Percentiles rank a stretch among this genome's conserved stretches.
Conservation (phyloP, 2,329 filamentous ascomycete species). For the Colletotrichum echinochloae region DNA sequence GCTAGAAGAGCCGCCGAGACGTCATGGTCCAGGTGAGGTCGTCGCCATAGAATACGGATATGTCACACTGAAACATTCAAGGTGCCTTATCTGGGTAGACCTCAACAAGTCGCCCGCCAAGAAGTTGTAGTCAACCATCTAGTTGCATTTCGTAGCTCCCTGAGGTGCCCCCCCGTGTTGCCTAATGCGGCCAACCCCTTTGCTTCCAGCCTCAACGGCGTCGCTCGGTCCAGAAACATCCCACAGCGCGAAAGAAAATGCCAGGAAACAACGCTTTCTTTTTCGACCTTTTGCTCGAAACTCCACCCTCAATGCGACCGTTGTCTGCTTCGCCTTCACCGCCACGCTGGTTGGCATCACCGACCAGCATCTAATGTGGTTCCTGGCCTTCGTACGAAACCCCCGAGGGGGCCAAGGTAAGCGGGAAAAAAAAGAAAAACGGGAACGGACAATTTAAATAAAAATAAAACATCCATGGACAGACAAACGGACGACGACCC, state of each 20-base stretch:
- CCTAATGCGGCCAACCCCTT: conserved; percentile 18
- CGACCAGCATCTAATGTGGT: background rate
- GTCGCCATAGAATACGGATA: background rate
- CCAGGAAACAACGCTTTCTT: conserved; percentile 26
- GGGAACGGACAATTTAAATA: background rate
- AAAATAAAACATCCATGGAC: too few species aligned
- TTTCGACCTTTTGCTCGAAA: background rate
- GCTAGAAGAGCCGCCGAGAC: background rate
- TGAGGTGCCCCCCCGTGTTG: conserved; percentile 15
- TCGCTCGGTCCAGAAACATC: background rate
- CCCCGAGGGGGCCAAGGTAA: background rate
- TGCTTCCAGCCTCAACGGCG: conserved; percentile 1
- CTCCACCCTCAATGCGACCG: background rate
- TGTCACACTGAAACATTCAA: background rate
- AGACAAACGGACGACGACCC: background rate
- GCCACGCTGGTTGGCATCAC: conserved; percentile 23
- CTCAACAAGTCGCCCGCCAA: conserved; percentile 28
- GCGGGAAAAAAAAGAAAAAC: background rate
- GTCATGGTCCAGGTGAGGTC: background rate
- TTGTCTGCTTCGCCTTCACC: conserved; percentile 15
- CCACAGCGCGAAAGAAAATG: conserved; percentile 1
- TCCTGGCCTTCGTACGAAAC: background rate
- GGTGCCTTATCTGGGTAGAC: background rate
- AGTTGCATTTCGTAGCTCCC: background rate
- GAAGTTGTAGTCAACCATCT: background rate